A percentile compares a stretch with the other conserved stretches of the same genome.
Evolutionary conservation across 441 rosid species (phyloP).

Genomic region (Dalechampia spathulata): DNA sequence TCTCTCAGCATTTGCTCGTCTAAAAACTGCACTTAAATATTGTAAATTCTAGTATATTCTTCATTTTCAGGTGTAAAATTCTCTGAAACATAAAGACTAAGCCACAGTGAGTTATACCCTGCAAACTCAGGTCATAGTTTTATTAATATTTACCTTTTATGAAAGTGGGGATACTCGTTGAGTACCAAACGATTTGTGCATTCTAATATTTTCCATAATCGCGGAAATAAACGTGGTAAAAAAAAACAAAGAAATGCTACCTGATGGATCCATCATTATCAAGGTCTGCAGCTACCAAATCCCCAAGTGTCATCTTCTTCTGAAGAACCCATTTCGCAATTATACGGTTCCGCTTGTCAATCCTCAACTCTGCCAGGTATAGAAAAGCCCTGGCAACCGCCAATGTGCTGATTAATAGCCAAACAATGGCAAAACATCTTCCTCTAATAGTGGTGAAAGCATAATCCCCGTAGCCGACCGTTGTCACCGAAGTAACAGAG

Average conservation of each 20-base stretch:
- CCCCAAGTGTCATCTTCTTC: conserved; percentile 57
- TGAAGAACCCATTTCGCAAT: conserved; percentile 60
- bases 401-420: conserved; percentile 52
- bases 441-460: conserved; percentile 38
- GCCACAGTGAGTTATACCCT: too few species aligned
- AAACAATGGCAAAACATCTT: conserved; percentile 55
- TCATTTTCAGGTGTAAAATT: too few species aligned
- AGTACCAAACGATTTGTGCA: neutral
- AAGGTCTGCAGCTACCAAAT: conserved; percentile 64
- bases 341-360: conserved; percentile 46
- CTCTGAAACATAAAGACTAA: too few species aligned
- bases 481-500: conserved; percentile 59
- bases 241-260: conserved; percentile 28
- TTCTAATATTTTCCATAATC: neutral
- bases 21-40: too few species aligned
- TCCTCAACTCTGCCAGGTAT: conserved; percentile 50
- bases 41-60: too few species aligned
- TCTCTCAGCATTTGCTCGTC: too few species aligned
- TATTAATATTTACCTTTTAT: too few species aligned
- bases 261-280: conserved; percentile 65
- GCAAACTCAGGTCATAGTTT: neutral
- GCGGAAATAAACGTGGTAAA: too few species aligned
- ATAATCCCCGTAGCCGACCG: conserved; percentile 65
- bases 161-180: too few species aligned
- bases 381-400: conserved; percentile 63